A percentile compares a stretch with the other conserved stretches of the same genome.
Conservation (phyloP, 1,284 basidiomycete species). For the Sanghuangporus weigelae region DNA sequence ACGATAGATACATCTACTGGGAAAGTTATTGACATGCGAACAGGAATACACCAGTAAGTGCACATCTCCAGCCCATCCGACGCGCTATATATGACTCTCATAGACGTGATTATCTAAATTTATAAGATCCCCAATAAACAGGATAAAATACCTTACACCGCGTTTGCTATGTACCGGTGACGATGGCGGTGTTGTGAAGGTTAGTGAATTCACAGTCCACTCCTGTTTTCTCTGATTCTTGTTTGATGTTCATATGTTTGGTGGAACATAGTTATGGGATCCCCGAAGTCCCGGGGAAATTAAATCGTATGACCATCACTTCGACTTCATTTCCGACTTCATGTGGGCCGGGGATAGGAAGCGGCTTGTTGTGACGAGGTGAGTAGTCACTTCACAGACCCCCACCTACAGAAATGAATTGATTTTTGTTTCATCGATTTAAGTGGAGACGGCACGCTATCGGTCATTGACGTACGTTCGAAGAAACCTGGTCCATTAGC, state of each 20-base stretch:
- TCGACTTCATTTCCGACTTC: slow-evolving; percentile 94
- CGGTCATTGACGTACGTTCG: slow-evolving; percentile 82
- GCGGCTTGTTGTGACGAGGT: slow-evolving; percentile 85
- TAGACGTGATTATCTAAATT: slow-evolving; percentile 22
- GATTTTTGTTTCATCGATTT: slow-evolving; percentile 46
- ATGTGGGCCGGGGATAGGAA: slow-evolving; percentile 81
- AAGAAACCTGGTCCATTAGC: slow-evolving; percentile 71
- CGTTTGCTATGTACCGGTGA: slow-evolving; percentile 82
- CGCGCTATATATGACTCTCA: slow-evolving; percentile 28
- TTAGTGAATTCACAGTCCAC: slow-evolving; percentile 28
- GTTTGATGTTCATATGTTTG: neutral
- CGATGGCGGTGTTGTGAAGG: slow-evolving; percentile 92
- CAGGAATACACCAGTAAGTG: slow-evolving; percentile 77
- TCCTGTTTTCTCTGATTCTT: neutral
- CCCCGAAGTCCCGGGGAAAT: slow-evolving; percentile 62
- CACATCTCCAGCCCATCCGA: slow-evolving; percentile 14
- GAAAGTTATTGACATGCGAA: slow-evolving; percentile 53
- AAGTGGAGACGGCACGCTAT: slow-evolving; percentile 89
- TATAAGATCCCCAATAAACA: slow-evolving; percentile 78
- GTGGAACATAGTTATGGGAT: slow-evolving; percentile 79
- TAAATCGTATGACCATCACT: slow-evolving; percentile 80
- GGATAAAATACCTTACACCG: slow-evolving; percentile 65
- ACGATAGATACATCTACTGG: slow-evolving; percentile 68
- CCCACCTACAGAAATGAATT: neutral
- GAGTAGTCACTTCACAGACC: slow-evolving; percentile 21